phyloP scores from a whole-genome alignment of 352 stramenopile genomes.

The Phytophthora syringae region DNA sequence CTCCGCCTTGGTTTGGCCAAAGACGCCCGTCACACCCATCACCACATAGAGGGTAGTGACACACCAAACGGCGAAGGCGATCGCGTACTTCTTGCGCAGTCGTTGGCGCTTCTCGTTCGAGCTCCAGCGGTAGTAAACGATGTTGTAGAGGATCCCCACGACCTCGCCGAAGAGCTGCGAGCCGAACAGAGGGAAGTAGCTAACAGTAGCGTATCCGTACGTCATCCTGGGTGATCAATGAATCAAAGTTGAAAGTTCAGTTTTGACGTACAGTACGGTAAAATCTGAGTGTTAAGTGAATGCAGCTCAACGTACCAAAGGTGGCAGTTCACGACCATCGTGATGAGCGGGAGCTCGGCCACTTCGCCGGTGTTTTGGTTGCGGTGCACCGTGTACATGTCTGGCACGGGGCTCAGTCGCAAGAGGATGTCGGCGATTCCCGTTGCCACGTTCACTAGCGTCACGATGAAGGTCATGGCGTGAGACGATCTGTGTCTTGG shows the following conservation, averaged over 20 bases:
- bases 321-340: conserved; percentile 33
- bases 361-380: conserved; percentile 35
- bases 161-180: conserved; percentile 33
- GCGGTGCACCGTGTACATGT: conserved; percentile 40
- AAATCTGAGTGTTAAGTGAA: not conserved
- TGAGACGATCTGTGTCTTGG: not conserved
- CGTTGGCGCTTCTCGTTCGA: conserved; percentile 17
- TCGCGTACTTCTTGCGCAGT: conserved; percentile 19
- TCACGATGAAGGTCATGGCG: conserved; percentile 23
- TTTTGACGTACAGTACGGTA: no score
- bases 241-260: no score
- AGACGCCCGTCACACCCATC: conserved; percentile 39
- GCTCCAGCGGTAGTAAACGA: conserved; percentile 38
- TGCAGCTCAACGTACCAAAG: conserved; percentile 29
- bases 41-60: conserved; percentile 43
- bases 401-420: conserved; percentile 27
- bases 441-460: conserved; percentile 28
- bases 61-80: conserved; percentile 22
- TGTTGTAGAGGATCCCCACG: conserved; percentile 21
- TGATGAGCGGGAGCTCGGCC: conserved; percentile 29
- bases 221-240: conserved; percentile 28
- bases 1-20: conserved; percentile 32
- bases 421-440: conserved; percentile 28
- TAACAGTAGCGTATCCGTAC: conserved; percentile 33
- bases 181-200: conserved; percentile 34